Evolutionary conservation across 148 eudicot genomes (phyloP), one percentile per base, ranked within the genome.

Genomic region (Vaccinium corymbosum): DNA sequence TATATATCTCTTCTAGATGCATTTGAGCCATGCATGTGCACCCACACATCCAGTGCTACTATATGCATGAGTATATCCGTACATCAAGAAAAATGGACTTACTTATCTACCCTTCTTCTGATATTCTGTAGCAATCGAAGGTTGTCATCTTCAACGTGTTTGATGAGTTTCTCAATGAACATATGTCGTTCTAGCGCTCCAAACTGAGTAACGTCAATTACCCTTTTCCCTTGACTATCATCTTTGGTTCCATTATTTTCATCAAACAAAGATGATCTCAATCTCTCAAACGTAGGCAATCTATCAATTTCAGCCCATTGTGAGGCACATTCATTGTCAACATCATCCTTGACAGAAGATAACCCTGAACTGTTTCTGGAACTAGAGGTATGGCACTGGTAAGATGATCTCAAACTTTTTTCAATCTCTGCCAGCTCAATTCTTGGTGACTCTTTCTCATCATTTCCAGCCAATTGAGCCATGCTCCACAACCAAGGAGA

Each of bases 371-470:
- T 59, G 19, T 19, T 7, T 7, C 2, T 59, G 9, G 64, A 59
- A 19, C 64, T 19, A 59, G 64, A 59, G 64, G 64, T 19, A 19
- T 59, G 64, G 25, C 9, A 59, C 25, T 8, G 64, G 25, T 14
- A 59, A 59, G 64, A 59, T 59, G 64, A 59, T 19, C 25, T 59
- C 64, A 59, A 59, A 59, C 25, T 20, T 59, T 87, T 87, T 75
- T 88, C 91, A 17, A 79, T 66, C 80, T 90, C 95, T 59, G 87
- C 78, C 27, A 91, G 78, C 79, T 93, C 94, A 55, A 80, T 50
- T 71, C 83, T 87, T 25, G 81, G 68, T 76, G 91, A 72, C 82
- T 91, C 84, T 84, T 57, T 84, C 74, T 89, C 94, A 83, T 89
- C 88, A 62, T 72, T 62, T 29, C 78, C 87, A 55, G 48, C 83